These are phyloP conservation scores for Globisporangium okanoganense DNA, from an alignment of 352 stramenopile species.

Conservation along the genomic window DNA sequence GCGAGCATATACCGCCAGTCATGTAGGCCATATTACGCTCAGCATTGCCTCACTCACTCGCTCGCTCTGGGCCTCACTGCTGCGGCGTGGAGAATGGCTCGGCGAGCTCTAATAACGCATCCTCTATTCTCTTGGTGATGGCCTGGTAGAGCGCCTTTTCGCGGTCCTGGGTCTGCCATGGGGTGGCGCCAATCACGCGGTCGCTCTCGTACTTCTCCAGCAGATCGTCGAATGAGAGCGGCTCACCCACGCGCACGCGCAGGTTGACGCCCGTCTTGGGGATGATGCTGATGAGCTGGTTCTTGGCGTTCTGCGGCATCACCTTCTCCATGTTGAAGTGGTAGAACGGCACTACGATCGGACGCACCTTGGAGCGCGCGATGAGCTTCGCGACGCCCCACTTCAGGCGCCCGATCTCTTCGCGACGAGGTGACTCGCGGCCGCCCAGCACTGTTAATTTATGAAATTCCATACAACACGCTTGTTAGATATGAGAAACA, in stretches of 20 bases:
- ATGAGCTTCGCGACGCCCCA: conserved; percentile 88
- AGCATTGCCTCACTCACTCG: neutral
- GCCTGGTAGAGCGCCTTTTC: conserved; percentile 80
- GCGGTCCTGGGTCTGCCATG: conserved; percentile 58
- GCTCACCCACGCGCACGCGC: conserved; percentile 61
- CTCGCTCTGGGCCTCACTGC: neutral
- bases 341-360: conserved; percentile 84
- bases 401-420: conserved; percentile 80
- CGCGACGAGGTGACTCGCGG: conserved; percentile 48
- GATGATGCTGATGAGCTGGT: conserved; percentile 66
- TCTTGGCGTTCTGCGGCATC: conserved; percentile 78
- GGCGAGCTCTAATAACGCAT: conserved; percentile 61
- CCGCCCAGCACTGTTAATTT: conserved; percentile 54
- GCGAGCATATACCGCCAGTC: neutral
- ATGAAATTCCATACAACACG: neutral
- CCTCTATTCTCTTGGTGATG: conserved; percentile 82
- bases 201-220: conserved; percentile 55
- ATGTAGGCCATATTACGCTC: neutral
- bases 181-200: conserved; percentile 36
- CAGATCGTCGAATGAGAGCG: conserved; percentile 80
- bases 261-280: conserved; percentile 48
- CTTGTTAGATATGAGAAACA: neutral
- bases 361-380: conserved; percentile 54
- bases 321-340: conserved; percentile 86
- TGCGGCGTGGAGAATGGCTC: conserved; percentile 11